Base-by-base conservation (phyloP, 2,329 filamentous ascomycete genomes). In the Thelonectria discophora region DNA sequence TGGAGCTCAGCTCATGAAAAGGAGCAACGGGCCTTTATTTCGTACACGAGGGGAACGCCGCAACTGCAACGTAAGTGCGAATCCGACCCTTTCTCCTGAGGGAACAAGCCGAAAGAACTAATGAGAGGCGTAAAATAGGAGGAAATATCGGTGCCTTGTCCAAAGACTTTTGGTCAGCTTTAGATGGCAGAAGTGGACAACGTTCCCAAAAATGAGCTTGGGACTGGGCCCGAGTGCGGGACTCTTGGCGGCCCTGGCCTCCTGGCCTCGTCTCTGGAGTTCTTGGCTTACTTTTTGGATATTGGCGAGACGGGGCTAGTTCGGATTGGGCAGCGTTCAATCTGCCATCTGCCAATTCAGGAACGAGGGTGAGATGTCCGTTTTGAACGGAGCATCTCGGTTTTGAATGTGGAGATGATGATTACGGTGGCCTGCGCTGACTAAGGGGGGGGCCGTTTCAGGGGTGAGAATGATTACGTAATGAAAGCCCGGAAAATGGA, bases 151-250 rank as follows among this genome's bases (percentile, higher is more conserved):
- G 42, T 59, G 55, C 55, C 59, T 65, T 65, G 62, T 59, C 42
- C 32, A 34, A 27, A 46, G 45, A n/a, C 45, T 50, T 50, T 21
- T 34, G 40, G 52, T 43, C 55, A 59, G 61, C 51, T 47, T 43
- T 43, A 62, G 53, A 53, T 55, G 54, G 27, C 49, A 47, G 59
- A 65, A 62, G 59, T 65, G 62, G 62, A 65, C 62, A 65, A 48
- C 59, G 55, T 65, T 65, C 60, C 62, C 62, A 62, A 58, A 55
- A 58, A 49, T 42, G 55, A 58, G 59, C 55, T 62, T 50, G 45
- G 34, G 54, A 37, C 59, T 54, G 34, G 34, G 53, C 48, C 15
- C 48, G 21, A 39, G 24, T 52, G 53, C 53, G 53, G 56, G 58
- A 61, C 58, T 49, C 53, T 54, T 39, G 48, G 48, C 49, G 39